Evolutionary conservation across 805 yeast genomes (phyloP).

Genomic region (Tetrapisispora namnaoensis): DNA sequence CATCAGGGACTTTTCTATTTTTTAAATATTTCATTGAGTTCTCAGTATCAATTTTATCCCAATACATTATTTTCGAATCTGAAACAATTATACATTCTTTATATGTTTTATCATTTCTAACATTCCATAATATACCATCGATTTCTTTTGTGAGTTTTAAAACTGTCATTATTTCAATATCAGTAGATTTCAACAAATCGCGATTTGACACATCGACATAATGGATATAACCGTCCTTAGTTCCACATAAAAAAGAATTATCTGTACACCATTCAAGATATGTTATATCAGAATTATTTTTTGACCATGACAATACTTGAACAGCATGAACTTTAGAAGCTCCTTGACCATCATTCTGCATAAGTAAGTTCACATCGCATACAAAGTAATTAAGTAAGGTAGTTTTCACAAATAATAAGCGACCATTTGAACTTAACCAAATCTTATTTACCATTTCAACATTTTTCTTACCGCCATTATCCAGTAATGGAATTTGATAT

Average conservation of each 20-base stretch:
- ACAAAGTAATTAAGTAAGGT: conserved; percentile 24
- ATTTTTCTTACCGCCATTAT: conserved; percentile 4
- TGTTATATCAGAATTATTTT: conserved; percentile 18
- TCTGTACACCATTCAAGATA: conserved; percentile 15
- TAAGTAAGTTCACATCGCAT: conserved; percentile 6
- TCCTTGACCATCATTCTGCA: background rate
- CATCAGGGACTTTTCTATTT: conserved; percentile 23
- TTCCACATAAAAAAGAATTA: conserved; percentile 15
- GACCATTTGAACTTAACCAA: conserved; percentile 20
- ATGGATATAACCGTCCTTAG: conserved; percentile 12
- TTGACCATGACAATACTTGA: conserved; percentile 12
- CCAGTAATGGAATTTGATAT: conserved; percentile 27
- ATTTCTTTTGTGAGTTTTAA: conserved; percentile 10
- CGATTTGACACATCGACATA: conserved; percentile 5
- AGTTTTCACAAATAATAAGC: conserved; percentile 20
- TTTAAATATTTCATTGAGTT: conserved; percentile 12
- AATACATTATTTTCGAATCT: conserved; percentile 15
- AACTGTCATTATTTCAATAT: conserved; percentile 3
- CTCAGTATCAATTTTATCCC: conserved; percentile 8
- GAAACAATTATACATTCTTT: conserved; percentile 13
- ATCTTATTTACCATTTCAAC: conserved; percentile 16
- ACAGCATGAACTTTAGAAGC: background rate
- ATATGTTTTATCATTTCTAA: background rate
- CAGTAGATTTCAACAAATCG: background rate
- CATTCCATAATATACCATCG: conserved; percentile 20